Evolutionary conservation across 202 grass and related monocot genomes (phyloP), one percentile per base, ranked within the genome.

Genomic region (Schoenoplectus triqueter): DNA sequence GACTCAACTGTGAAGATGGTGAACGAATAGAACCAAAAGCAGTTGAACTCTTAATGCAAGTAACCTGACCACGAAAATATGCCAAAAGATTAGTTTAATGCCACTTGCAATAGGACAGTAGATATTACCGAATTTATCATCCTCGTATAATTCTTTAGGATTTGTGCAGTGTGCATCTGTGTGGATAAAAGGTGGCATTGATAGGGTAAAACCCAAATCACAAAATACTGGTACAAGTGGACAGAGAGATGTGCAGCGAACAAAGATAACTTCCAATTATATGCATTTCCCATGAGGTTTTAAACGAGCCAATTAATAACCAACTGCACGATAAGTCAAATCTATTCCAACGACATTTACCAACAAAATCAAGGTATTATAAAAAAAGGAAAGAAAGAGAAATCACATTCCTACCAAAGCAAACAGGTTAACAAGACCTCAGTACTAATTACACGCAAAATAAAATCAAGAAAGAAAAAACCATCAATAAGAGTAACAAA

Each of bases 1-100:
- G 45, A 52, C 86, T 89, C 82, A 67, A 93, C 91, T 56, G 17
- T n/a, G 89, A 89, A 65, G 82, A 90, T 55, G 89, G 87, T 20
- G 57, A 87, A 3, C 22, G 82, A 80, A 81, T 82, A 84, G 31
- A 89, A 91, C 45, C 65, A 62, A 80, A 69, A 73, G 56, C 70
- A 19, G 18, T 80, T 72, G 78, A 90, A 78, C 54, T 74, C 69
- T 15, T 74, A 75, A 65, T 54, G 54, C 69, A 47, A 85, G 41
- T 50, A 73, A 80, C 89, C 84, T 65, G 68, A 68, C 31, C 46
- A 87, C 14, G 59, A 89, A 69, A 80, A 87, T 92, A 52, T 80
- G 19, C 15, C 64, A 79, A 5, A 62, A 55, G 62, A 86, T 47
- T 13, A 78, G 3, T 54, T 51, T 80, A 6, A 62, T 46, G 9